Percentiles rank a stretch among this genome's conserved stretches.
phyloP scores from a whole-genome alignment of 129 eudicot genomes.

The Flaveria brownii region DNA sequence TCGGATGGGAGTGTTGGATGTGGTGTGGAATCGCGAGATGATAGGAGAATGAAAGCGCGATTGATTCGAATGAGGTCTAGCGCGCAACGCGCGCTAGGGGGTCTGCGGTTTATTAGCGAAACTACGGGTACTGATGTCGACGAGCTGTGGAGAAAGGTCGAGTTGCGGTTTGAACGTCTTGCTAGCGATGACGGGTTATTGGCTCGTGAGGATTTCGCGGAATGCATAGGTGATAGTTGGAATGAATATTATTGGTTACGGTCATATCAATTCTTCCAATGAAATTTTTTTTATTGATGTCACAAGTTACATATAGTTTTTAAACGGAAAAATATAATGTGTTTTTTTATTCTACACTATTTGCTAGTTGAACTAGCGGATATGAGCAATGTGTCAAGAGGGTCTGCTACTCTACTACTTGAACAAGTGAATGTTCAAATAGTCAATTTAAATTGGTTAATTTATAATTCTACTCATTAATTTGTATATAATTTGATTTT shows the following conservation, averaged over 20 bases:
- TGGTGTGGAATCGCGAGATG: constrained; percentile 50
- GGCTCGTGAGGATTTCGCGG: constrained; percentile 79
- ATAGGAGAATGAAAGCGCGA: constrained; percentile 55
- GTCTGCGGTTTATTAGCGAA: constrained; percentile 77
- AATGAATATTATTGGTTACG: background rate
- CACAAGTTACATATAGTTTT: no score
- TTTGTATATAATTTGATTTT: no score
- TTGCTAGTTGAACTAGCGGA: no score
- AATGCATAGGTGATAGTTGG: constrained; percentile 66
- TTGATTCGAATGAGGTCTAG: constrained; percentile 61
- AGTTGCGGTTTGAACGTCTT: constrained; percentile 56
- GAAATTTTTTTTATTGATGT: no score
- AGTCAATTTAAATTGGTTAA: no score
- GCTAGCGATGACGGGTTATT: constrained; percentile 65
- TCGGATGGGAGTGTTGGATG: constrained; percentile 37
- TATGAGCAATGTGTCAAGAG: no score
- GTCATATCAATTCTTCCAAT: background rate
- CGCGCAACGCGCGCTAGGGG: constrained; percentile 89
- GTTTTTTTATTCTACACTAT: no score
- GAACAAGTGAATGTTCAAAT: no score
- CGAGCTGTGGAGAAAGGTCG: constrained; percentile 69
- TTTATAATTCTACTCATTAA: no score
- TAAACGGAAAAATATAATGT: no score
- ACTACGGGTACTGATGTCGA: constrained; percentile 44
- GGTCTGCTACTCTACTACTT: no score